These are phyloP conservation scores for Mastigamoeba balamuthi DNA, from an alignment of 78 protist genomes.

Conservation along the genomic window DNA sequence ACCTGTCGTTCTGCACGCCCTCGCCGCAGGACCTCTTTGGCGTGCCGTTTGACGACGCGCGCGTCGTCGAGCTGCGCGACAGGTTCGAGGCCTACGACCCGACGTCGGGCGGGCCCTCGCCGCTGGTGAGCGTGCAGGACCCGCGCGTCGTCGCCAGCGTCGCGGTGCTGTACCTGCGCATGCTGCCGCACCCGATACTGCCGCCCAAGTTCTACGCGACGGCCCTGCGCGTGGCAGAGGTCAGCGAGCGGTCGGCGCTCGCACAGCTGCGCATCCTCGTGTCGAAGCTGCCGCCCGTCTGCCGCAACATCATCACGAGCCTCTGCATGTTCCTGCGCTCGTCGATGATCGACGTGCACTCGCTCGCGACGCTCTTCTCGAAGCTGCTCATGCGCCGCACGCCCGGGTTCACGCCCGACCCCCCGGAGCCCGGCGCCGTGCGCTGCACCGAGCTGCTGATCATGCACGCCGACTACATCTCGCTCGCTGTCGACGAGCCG, in stretches of 20 bases:
- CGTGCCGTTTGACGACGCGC: neutral
- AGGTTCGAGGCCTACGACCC: neutral
- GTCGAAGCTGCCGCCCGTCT: neutral
- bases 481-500: neutral
- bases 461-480: neutral
- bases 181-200: neutral
- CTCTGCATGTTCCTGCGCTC: neutral
- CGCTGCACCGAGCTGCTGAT: neutral
- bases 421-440: neutral
- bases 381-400: neutral
- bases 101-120: neutral
- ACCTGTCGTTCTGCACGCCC: neutral
- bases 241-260: neutral
- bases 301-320: neutral
- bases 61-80: neutral
- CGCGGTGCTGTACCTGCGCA: neutral
- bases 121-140: neutral
- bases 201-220: neutral
- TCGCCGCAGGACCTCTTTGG: neutral
- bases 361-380: neutral
- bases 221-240: neutral
- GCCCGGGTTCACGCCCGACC: neutral
- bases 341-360: neutral
- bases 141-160: neutral
- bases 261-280: neutral